A percentile compares a stretch with the other conserved stretches of the same genome.
Conservation (phyloP, 2,329 filamentous ascomycete species). For the Cladosporium sphaerospermum region DNA sequence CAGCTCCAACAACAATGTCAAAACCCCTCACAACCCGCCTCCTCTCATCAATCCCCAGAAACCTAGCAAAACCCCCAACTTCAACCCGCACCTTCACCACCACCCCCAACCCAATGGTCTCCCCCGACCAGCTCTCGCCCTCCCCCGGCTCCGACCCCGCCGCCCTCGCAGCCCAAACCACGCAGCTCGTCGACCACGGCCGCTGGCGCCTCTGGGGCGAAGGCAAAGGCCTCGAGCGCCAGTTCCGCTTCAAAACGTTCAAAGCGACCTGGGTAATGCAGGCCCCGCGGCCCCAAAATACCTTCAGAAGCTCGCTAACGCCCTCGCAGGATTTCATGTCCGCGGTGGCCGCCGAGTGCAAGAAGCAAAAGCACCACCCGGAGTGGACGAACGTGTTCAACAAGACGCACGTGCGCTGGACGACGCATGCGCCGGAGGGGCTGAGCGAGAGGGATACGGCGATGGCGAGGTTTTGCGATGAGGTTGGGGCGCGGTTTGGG, state of each 20-base stretch:
- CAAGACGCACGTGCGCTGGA: conserved; percentile 65
- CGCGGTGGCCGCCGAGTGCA: conserved; percentile 61
- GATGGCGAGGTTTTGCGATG: conserved; percentile 59
- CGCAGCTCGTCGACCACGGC: conserved; percentile 22
- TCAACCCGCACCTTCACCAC: conserved; percentile 4
- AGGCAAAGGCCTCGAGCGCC: conserved; percentile 29
- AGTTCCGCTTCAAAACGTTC: conserved; percentile 35
- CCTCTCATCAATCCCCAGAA: too few relatives aligned
- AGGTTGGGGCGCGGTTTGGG: conserved; percentile 24
- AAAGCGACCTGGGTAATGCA: conserved; percentile 31
- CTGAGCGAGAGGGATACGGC: conserved; percentile 58
- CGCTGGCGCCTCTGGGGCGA: conserved; percentile 29
- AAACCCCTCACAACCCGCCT: neutral
- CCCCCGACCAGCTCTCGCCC: conserved; percentile 14
- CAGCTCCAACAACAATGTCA: neutral
- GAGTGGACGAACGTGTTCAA: conserved; percentile 76
- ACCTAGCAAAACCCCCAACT: neutral
- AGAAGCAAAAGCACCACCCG: conserved; percentile 63
- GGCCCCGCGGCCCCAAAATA: too few relatives aligned
- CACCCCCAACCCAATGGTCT: conserved; percentile 13
- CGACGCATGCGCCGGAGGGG: conserved; percentile 61
- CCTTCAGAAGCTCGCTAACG: too few relatives aligned
- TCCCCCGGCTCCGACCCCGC: conserved; percentile 19
- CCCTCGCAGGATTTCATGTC: conserved; percentile 65
- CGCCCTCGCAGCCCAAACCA: conserved; percentile 18